These are phyloP conservation scores for Mrakia gelida DNA, from an alignment of 768 basidiomycete genomes.

Conservation along the genomic window DNA sequence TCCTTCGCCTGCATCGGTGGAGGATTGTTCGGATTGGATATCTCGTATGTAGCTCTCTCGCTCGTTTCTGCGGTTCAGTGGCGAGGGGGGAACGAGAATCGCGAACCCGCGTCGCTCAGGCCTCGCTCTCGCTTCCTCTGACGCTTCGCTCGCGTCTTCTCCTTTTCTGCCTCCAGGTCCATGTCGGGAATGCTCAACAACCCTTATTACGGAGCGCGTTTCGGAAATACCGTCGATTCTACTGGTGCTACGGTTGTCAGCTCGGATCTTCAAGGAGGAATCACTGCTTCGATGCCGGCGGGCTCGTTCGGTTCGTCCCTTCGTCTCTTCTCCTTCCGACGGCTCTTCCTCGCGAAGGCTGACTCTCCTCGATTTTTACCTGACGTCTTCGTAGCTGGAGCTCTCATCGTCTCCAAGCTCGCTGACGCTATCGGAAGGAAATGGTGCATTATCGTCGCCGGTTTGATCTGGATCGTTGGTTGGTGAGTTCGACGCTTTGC, in stretches of 20 bases:
- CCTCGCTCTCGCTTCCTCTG: neutral
- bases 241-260: neutral
- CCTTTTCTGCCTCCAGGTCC: neutral
- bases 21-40: neutral
- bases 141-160: neutral
- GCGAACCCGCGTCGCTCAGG: no score
- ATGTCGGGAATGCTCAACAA: slow-evolving; percentile 2
- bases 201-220: slow-evolving; percentile 3
- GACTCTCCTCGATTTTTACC: no score
- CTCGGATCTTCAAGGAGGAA: slow-evolving; percentile 23
- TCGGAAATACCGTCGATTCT: neutral
- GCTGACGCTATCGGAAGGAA: slow-evolving; percentile 30
- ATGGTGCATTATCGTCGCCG: slow-evolving; percentile 58
- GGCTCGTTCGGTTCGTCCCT: slow-evolving; percentile 61
- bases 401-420: slow-evolving; percentile 49
- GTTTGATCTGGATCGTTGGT: slow-evolving; percentile 68
- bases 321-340: slow-evolving; percentile 38
- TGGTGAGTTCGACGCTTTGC: slow-evolving; percentile 34
- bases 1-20: slow-evolving; percentile 17
- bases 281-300: slow-evolving; percentile 74
- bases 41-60: neutral
- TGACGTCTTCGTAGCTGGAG: neutral
- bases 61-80: neutral
- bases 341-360: no score
- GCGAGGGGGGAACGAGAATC: neutral